These are phyloP conservation scores for Apiotrichum gamsii DNA, from an alignment of 1,284 basidiomycete species.

Conservation along the genomic window DNA sequence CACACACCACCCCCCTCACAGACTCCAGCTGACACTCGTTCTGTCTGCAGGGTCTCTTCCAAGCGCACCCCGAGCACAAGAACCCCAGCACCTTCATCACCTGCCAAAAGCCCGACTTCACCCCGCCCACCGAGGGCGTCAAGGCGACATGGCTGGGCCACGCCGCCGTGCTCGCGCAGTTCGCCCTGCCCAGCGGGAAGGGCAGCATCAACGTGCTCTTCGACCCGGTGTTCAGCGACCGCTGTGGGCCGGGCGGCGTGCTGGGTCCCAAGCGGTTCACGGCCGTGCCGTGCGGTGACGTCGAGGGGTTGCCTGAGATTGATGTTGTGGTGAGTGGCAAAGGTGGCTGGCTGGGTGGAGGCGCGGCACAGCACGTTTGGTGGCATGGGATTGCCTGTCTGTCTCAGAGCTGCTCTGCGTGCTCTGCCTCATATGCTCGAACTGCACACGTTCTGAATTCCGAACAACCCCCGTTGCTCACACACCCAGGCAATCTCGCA, in stretches of 20 bases:
- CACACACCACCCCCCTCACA: too few species aligned
- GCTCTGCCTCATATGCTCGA: too few species aligned
- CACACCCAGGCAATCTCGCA: conserved; percentile 53
- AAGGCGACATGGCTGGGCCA: conserved; percentile 69
- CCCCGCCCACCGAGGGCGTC: conserved; percentile 35
- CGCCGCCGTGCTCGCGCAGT: conserved; percentile 64
- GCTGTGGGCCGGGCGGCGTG: conserved; percentile 56
- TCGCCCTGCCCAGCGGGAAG: conserved; percentile 41
- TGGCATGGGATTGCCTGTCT: too few species aligned
- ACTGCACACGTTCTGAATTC: too few species aligned
- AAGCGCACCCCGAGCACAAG: conserved; percentile 31
- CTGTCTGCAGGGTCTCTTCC: conserved; percentile 7
- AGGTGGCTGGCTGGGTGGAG: conserved; percentile 52
- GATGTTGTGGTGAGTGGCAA: too few species aligned
- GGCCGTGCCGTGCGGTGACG: conserved; percentile 53
- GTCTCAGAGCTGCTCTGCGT: too few species aligned
- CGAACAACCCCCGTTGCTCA: conserved; percentile 24
- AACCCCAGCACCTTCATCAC: conserved; percentile 8
- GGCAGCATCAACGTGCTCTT: conserved; percentile 55
- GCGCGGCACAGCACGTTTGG: neutral
- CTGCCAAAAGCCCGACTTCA: conserved; percentile 2
- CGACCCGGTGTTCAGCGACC: conserved; percentile 62
- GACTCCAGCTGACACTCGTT: neutral
- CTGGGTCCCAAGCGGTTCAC: conserved; percentile 55
- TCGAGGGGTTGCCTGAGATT: conserved; percentile 59